A percentile compares a stretch with the other conserved stretches of the same genome.
Conservation (phyloP, 352 stramenopile species). For the Thalassiosira livingstoniorum region DNA sequence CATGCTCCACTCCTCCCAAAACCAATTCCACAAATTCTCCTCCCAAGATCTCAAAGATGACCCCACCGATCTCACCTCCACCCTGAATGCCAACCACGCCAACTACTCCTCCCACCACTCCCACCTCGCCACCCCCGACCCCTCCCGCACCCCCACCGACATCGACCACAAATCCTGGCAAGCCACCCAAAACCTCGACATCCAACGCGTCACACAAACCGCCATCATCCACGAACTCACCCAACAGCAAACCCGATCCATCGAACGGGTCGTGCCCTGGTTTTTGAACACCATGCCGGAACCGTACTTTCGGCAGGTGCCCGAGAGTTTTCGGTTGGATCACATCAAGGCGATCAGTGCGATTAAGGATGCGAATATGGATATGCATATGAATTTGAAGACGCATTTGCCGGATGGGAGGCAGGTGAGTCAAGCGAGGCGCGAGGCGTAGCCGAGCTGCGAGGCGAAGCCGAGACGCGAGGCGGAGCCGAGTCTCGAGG, state of each 20-base stretch:
- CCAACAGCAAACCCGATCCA: slow-evolving; percentile 70
- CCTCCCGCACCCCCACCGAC: too few relatives aligned
- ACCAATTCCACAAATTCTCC: too few relatives aligned
- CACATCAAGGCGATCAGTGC: slow-evolving; percentile 83
- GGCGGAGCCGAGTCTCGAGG: too few relatives aligned
- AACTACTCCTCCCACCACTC: too few relatives aligned
- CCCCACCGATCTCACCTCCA: too few relatives aligned
- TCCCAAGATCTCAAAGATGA: too few relatives aligned
- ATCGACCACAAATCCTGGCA: slow-evolving; percentile 73
- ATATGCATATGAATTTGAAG: slow-evolving; percentile 84
- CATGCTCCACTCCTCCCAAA: too few relatives aligned
- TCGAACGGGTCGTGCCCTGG: slow-evolving; percentile 84
- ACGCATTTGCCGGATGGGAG: slow-evolving; percentile 75
- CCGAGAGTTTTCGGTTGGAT: slow-evolving; percentile 77
- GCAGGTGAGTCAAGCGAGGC: slow-evolving; percentile 53
- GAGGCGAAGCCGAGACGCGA: too few relatives aligned
- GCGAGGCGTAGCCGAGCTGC: too few relatives aligned
- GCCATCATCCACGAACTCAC: slow-evolving; percentile 86
- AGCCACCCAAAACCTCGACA: slow-evolving; percentile 76
- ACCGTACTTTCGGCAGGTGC: slow-evolving; percentile 84
- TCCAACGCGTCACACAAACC: slow-evolving; percentile 81
- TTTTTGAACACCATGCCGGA: slow-evolving; percentile 86
- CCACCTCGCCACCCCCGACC: too few relatives aligned
- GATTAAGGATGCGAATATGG: slow-evolving; percentile 74
- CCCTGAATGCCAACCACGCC: too few relatives aligned